These are phyloP conservation scores for Pseudopyricularia javanii DNA, from an alignment of 2,329 filamentous ascomycete genomes.

Conservation along the genomic window DNA sequence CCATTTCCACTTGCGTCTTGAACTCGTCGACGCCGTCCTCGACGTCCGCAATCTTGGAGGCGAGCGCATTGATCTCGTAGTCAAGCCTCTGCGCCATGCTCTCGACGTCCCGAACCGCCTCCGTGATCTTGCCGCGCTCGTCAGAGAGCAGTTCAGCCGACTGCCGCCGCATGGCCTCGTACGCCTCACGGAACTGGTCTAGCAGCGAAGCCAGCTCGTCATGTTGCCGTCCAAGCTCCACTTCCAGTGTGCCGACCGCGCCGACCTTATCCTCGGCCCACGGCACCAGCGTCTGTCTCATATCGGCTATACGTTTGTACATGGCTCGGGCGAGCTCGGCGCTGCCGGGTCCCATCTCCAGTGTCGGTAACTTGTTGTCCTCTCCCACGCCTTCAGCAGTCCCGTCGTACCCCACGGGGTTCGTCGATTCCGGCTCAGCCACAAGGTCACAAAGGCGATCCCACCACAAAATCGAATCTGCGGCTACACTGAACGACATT, in stretches of 20 bases:
- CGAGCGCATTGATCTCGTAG: slow-evolving; percentile 77
- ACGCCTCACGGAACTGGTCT: slow-evolving; percentile 56
- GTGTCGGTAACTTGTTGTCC: neutral
- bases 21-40: slow-evolving; percentile 74
- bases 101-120: slow-evolving; percentile 68
- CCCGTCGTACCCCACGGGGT: slow-evolving; percentile 2
- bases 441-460: slow-evolving; percentile 34
- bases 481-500: slow-evolving; percentile 63
- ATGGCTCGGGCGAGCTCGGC: slow-evolving; percentile 45
- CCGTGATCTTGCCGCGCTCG: slow-evolving; percentile 56
- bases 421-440: slow-evolving; percentile 13
- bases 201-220: slow-evolving; percentile 57
- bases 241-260: slow-evolving; percentile 46
- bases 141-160: slow-evolving; percentile 58
- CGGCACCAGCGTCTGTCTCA: slow-evolving; percentile 40
- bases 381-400: slow-evolving; percentile 15
- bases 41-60: slow-evolving; percentile 72
- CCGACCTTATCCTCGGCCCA: slow-evolving; percentile 51
- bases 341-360: slow-evolving; percentile 12
- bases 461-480: slow-evolving; percentile 63
- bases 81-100: slow-evolving; percentile 74
- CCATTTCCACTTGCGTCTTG: slow-evolving; percentile 61
- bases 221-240: slow-evolving; percentile 48
- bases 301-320: slow-evolving; percentile 34
- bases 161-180: slow-evolving; percentile 53